Percentiles rank a stretch among this genome's conserved stretches.
Evolutionary conservation across 331 rosid species (phyloP).

Genomic region (Arachis monticola): DNA sequence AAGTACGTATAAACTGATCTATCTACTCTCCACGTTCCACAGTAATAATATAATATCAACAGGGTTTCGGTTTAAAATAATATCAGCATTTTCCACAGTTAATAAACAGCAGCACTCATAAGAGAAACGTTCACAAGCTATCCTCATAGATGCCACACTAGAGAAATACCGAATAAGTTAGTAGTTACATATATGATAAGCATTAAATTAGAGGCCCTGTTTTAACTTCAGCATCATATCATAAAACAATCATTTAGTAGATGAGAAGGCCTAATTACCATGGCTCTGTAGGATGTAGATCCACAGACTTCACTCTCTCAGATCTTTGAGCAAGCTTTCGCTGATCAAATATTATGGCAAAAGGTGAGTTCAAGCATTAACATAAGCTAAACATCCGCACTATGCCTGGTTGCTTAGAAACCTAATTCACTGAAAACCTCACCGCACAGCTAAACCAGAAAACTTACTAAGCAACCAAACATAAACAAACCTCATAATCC

Average conservation of each 20-base stretch:
- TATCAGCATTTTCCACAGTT: neutral
- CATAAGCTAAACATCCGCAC: conserved; percentile 23
- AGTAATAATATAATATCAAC: neutral
- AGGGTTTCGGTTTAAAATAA: neutral
- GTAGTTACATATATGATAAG: neutral
- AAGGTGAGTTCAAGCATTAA: conserved; percentile 35
- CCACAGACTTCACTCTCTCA: conserved; percentile 97
- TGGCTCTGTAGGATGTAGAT: conserved; percentile 99
- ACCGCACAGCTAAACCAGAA: neutral
- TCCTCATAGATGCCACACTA: conserved; percentile 22
- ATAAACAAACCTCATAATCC: too few relatives aligned
- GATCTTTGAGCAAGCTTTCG: conserved; percentile 98
- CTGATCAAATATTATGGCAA: conserved; percentile 56
- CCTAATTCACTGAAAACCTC: conserved; percentile 30
- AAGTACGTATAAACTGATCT: conserved; percentile 18
- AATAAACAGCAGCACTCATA: neutral
- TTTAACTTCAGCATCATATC: conserved; percentile 12
- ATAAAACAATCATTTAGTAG: conserved; percentile 26
- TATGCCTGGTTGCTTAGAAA: conserved; percentile 27
- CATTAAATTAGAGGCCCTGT: neutral
- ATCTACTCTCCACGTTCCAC: conserved; percentile 22
- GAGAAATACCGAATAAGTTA: conserved; percentile 22
- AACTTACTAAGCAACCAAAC: too few relatives aligned
- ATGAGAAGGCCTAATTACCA: conserved; percentile 53
- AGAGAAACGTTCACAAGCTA: neutral